Base-by-base conservation (phyloP, 2,329 filamentous ascomycete genomes). In the Spiromastix sp. region DNA sequence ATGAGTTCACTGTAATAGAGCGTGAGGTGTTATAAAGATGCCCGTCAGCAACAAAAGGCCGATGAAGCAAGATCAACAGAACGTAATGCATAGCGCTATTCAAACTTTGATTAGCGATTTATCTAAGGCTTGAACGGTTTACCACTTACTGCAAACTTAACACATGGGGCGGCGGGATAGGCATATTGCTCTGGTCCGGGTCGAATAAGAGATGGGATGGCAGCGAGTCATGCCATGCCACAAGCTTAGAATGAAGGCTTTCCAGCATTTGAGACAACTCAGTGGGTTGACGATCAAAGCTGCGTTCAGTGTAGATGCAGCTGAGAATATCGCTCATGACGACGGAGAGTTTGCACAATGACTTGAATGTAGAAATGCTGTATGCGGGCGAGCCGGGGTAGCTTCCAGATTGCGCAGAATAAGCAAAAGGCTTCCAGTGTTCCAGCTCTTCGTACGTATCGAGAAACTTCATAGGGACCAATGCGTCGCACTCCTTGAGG, bases 361-460 rank as follows among this genome's bases (percentile, higher is more conserved):
- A 8, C 26, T 9, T 8, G 12, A 29, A 29, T 8, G 26, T 29
- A 8, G 8, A 10, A 8, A 29, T 12, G 3, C 8, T 12, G 12
- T 29, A 29, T 13, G 26, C 26, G 8, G 26, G 26, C 9, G 8
- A 10, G 9, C 8, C 8, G 8, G 8, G 26, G 16, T 29, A 29
- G 8, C 7, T 13, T 12, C n/a, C 59, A 54, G 43, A 60, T 41
- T 44, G 42, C 11, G 43, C 56, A 49, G 48, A 61, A 49, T 42
- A 71, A 33, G 63, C 64, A 2, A 59, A 66, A 12, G 68, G 59
- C 33, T 55, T 59, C 10, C 60, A 54, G 30, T 64, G 64, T 42
- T 63, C 68, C 7, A 57, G 49, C 24, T 69, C 66, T 37, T 70
- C 66, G 26, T 65, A 2, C 62, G 59, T 30, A 66, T 36, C 60